These are phyloP conservation scores for Urochloa ruziziensis DNA, from an alignment of 176 grass and related monocot species.

Conservation along the genomic window DNA sequence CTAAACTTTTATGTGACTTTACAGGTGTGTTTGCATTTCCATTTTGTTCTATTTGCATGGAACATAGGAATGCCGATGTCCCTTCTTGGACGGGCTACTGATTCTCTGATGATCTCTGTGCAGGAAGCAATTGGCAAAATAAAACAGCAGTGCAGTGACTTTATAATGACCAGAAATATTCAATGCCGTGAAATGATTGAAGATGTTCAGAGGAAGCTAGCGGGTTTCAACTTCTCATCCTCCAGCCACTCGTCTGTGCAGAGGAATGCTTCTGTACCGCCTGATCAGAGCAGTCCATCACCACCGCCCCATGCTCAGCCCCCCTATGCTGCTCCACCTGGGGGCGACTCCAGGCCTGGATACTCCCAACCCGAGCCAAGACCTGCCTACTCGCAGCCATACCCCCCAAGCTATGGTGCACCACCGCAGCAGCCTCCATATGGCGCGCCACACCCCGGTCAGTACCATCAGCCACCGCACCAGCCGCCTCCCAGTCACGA, in stretches of 20 bases:
- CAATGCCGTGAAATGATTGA: conserved; percentile 98
- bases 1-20: conserved; percentile 91
- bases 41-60: conserved; percentile 10
- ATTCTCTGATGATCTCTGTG: conserved; percentile 18
- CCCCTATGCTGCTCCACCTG: conserved; percentile 39
- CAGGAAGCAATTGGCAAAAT: conserved; percentile 91
- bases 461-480: conserved; percentile 47
- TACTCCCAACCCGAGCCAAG: conserved; percentile 59
- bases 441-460: conserved; percentile 39
- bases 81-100: conserved; percentile 6
- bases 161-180: conserved; percentile 89
- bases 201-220: conserved; percentile 85
- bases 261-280: conserved; percentile 50
- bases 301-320: conserved; percentile 39
- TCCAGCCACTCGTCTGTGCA: conserved; percentile 32
- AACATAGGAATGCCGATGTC: conserved; percentile 4
- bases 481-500: conserved; percentile 53
- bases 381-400: conserved; percentile 58
- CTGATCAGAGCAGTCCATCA: conserved; percentile 50
- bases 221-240: conserved; percentile 85
- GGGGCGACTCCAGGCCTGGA: conserved; percentile 36
- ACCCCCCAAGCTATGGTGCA: conserved; percentile 33
- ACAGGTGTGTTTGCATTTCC: conserved; percentile 55
- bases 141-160: conserved; percentile 96
- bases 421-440: conserved; percentile 51